Percentiles rank a stretch among this genome's conserved stretches.
Evolutionary conservation across 78 protist genomes (phyloP).

Genomic region (Chrysochromulina parva): DNA sequence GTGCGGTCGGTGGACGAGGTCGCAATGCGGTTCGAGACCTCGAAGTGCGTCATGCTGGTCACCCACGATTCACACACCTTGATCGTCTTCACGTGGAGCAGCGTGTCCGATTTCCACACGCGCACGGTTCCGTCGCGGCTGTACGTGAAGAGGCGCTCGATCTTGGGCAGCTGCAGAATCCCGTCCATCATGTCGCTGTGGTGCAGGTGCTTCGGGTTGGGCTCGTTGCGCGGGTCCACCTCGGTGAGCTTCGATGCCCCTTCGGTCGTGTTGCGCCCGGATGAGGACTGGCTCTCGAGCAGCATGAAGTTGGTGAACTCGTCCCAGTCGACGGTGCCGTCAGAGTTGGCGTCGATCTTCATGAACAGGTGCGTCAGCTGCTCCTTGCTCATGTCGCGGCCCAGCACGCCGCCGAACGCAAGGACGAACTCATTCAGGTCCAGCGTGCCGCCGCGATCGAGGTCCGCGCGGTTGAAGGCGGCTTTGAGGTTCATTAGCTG

Average conservation of each 20-base stretch:
- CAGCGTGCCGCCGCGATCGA: background rate
- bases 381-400: background rate
- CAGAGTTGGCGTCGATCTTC: slow-evolving; percentile 29
- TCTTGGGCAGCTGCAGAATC: background rate
- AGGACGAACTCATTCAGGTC: slow-evolving; percentile 26
- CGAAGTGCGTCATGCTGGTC: background rate
- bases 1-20: background rate
- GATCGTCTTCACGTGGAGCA: background rate
- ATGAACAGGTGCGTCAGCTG: slow-evolving; percentile 10
- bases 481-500: slow-evolving; percentile 35
- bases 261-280: background rate
- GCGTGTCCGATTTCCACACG: background rate
- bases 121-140: background rate
- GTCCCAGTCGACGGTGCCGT: slow-evolving; percentile 14
- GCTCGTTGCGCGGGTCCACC: background rate
- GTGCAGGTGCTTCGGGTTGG: background rate
- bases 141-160: background rate
- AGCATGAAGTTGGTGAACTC: background rate
- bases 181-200: background rate
- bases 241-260: background rate
- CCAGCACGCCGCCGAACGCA: slow-evolving; percentile 24
- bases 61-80: background rate
- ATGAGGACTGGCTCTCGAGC: background rate
- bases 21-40: background rate
- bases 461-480: slow-evolving; percentile 26